A percentile compares a stretch with the other conserved stretches of the same genome.
Evolutionary conservation across 371 early-diverging fungal genomes (phyloP).

Genomic region (Phascolomyces articulosus): DNA sequence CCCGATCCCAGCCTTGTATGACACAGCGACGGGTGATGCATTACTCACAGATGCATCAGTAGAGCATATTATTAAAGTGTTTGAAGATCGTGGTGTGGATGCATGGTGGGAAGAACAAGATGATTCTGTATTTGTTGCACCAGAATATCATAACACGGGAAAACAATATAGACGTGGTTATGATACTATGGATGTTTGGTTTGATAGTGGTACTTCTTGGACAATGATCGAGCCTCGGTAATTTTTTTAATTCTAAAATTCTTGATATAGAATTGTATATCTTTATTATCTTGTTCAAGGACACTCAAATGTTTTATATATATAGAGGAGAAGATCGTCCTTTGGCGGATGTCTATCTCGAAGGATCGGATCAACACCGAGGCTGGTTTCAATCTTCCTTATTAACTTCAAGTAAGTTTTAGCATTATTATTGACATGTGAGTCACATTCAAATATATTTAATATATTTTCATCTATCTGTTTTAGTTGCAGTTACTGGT

Average conservation of each 20-base stretch:
- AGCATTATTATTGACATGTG: not conserved
- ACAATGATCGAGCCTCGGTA: slow-evolving; percentile 50
- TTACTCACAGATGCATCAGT: slow-evolving; percentile 69
- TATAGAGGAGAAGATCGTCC: slow-evolving; percentile 21
- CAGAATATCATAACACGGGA: slow-evolving; percentile 61
- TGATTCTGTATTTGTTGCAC: slow-evolving; percentile 70
- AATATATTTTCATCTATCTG: not conserved
- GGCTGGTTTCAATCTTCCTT: slow-evolving; percentile 98
- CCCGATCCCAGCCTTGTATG: slow-evolving; percentile 83
- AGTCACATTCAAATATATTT: not conserved
- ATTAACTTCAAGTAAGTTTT: slow-evolving; percentile 67
- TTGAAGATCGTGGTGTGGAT: slow-evolving; percentile 69
- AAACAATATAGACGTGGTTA: slow-evolving; percentile 62
- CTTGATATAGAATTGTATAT: no score
- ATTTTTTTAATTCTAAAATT: not conserved
- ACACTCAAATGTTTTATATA: not conserved
- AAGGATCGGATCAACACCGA: slow-evolving; percentile 96
- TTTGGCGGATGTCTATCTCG: slow-evolving; percentile 89
- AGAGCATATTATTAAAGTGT: slow-evolving; percentile 66
- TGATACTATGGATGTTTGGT: slow-evolving; percentile 97
- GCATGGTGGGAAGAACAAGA: slow-evolving; percentile 82
- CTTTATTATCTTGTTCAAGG: slow-evolving; percentile 8
- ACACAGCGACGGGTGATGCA: slow-evolving; percentile 64
- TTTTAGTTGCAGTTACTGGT: slow-evolving; percentile 71
- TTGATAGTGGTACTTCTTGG: slow-evolving; percentile 94